Percentiles rank a stretch among this genome's conserved stretches.
Conservation (phyloP, 495 filamentous ascomycete species). For the Hypoxylon crocopeplum region DNA sequence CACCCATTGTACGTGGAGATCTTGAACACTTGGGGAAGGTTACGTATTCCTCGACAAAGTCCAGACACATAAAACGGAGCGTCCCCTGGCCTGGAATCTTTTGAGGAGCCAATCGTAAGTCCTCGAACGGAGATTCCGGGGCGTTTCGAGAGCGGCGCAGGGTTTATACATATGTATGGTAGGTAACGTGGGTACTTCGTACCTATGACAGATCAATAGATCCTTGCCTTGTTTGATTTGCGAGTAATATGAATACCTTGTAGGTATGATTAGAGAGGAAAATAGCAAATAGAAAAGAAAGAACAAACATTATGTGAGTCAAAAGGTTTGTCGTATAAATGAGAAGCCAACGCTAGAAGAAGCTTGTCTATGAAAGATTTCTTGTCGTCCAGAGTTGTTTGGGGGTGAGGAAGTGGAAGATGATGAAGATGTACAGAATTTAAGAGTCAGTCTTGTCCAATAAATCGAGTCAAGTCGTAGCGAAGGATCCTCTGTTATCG, state of each 20-base stretch:
- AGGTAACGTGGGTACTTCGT: too few relatives aligned
- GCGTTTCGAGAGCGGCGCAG: constrained; percentile 34
- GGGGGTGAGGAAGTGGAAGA: neutral
- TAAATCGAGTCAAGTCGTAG: too few relatives aligned
- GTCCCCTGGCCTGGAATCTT: constrained; percentile 6
- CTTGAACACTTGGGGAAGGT: neutral
- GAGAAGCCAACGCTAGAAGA: constrained; percentile 9
- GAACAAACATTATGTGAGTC: neutral
- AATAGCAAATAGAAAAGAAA: neutral
- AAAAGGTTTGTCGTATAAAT: neutral
- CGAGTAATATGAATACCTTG: too few relatives aligned
- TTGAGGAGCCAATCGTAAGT: constrained; percentile 18
- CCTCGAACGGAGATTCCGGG: constrained; percentile 8
- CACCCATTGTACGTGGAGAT: too few relatives aligned
- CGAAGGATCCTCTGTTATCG: too few relatives aligned
- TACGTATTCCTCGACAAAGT: constrained; percentile 15
- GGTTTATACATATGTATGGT: constrained; percentile 23
- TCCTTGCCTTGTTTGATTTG: constrained; percentile 4
- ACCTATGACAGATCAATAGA: too few relatives aligned
- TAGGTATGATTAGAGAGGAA: constrained; percentile 1
- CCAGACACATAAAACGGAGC: constrained; percentile 6
- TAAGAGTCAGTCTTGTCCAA: too few relatives aligned
- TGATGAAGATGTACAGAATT: neutral
- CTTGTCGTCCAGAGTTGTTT: neutral
- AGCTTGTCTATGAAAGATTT: constrained; percentile 21